phyloP scores from a whole-genome alignment of 2,329 filamentous ascomycete genomes.

The Elsinoe batatas region DNA sequence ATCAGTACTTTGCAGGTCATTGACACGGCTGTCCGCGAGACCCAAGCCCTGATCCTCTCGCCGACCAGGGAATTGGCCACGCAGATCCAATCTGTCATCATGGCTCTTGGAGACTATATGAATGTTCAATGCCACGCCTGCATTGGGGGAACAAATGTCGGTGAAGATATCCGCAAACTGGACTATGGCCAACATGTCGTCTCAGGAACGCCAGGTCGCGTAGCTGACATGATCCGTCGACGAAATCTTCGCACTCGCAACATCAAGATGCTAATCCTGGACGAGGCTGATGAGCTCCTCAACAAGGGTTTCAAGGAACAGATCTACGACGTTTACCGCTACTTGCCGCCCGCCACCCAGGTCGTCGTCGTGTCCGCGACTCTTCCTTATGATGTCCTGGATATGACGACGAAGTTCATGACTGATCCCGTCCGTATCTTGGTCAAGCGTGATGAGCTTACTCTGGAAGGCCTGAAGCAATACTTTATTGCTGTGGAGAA shows the following conservation, averaged over 20 bases:
- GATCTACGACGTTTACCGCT: slow-evolving; percentile 98
- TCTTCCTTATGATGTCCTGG: slow-evolving; percentile 91
- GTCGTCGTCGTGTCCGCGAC: slow-evolving; percentile 98
- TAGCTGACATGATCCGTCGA: slow-evolving; percentile 73
- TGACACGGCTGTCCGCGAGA: slow-evolving; percentile 84
- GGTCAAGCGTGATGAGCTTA: slow-evolving; percentile 97
- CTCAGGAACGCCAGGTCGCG: slow-evolving; percentile 91
- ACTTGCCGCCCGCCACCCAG: slow-evolving; percentile 90
- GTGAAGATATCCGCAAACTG: slow-evolving; percentile 94
- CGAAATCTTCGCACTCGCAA: slow-evolving; percentile 62
- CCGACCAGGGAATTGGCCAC: slow-evolving; percentile 94
- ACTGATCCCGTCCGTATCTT: slow-evolving; percentile 92
- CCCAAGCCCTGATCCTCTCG: slow-evolving; percentile 87
- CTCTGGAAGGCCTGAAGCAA: slow-evolving; percentile 92
- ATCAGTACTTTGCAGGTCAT: slow-evolving; percentile 95
- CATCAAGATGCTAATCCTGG: slow-evolving; percentile 70
- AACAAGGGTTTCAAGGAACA: slow-evolving; percentile 96
- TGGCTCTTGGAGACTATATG: slow-evolving; percentile 99
- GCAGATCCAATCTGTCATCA: slow-evolving; percentile 96
- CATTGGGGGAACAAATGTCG: slow-evolving; percentile 95
- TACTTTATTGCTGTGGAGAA: slow-evolving; percentile 99
- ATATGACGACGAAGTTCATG: slow-evolving; percentile 99
- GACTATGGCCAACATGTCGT: slow-evolving; percentile 98
- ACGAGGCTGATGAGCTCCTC: slow-evolving; percentile 68
- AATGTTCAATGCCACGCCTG: slow-evolving; percentile 98